These are phyloP conservation scores for Thelephora terrestris DNA, from an alignment of 1,284 basidiomycete genomes.

Conservation along the genomic window DNA sequence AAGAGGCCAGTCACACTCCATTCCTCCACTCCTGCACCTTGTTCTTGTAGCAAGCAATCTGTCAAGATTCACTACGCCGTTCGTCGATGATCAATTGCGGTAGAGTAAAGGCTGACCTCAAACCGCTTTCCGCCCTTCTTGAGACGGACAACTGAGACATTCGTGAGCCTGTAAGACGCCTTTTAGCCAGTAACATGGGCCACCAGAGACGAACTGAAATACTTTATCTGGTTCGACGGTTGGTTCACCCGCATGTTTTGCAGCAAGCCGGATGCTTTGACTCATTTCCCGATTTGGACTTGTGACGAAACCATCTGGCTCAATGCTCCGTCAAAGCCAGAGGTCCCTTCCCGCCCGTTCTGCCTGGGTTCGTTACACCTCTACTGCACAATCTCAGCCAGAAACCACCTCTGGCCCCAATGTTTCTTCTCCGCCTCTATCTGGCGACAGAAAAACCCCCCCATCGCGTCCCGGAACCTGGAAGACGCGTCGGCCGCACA, in stretches of 20 bases:
- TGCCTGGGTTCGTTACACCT: too few relatives aligned
- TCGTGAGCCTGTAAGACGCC: constrained; percentile 62
- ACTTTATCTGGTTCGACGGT: constrained; percentile 86
- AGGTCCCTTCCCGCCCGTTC: too few relatives aligned
- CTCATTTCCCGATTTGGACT: background rate
- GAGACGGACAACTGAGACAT: constrained; percentile 91
- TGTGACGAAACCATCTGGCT: background rate
- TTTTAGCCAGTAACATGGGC: constrained; percentile 9
- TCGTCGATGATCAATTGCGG: background rate
- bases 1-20: constrained; percentile 49
- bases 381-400: background rate
- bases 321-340: too few relatives aligned
- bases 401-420: background rate
- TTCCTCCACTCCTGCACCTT: constrained; percentile 96
- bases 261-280: background rate
- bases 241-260: constrained; percentile 57
- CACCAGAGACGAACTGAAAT: constrained; percentile 10
- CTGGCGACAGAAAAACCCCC: background rate
- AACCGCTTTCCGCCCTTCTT: constrained; percentile 98
- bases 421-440: background rate
- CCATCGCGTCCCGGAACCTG: constrained; percentile 3
- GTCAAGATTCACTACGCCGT: constrained; percentile 19
- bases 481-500: constrained; percentile 30
- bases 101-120: constrained; percentile 50
- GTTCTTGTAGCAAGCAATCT: constrained; percentile 99